Percentiles rank a stretch among this genome's conserved stretches.
These are phyloP conservation scores for Arachnomyces sp. DNA, from an alignment of 2,329 filamentous ascomycete genomes.

Conservation along the genomic window DNA sequence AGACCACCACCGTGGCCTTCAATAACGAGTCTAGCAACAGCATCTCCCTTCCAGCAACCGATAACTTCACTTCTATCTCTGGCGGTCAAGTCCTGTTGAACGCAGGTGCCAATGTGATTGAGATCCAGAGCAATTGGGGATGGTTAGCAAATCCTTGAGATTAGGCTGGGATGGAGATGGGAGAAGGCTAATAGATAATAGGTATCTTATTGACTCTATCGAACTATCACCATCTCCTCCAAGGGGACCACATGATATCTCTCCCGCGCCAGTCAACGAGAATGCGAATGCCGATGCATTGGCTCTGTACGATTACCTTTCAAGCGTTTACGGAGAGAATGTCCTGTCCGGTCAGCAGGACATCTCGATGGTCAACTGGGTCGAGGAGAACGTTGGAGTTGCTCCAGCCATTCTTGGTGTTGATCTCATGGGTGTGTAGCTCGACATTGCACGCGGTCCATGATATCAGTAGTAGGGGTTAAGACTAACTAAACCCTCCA, in stretches of 20 bases:
- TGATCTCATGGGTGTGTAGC: slow-evolving; percentile 36
- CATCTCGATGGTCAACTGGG: slow-evolving; percentile 36
- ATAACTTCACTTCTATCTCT: slow-evolving; percentile 31
- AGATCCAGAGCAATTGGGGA: slow-evolving; percentile 44
- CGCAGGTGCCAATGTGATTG: slow-evolving; percentile 38
- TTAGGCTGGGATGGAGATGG: not conserved
- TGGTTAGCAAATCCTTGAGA: slow-evolving; percentile 26
- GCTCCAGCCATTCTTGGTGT: slow-evolving; percentile 41
- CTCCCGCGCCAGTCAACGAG: slow-evolving; percentile 30
- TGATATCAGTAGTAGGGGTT: not conserved
- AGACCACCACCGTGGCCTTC: slow-evolving; percentile 37
- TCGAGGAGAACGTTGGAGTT: slow-evolving; percentile 39
- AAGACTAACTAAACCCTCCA: not conserved
- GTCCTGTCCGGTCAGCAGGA: slow-evolving; percentile 46
- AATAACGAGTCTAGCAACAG: slow-evolving; percentile 38
- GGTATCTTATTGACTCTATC: slow-evolving; percentile 33
- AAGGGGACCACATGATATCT: slow-evolving; percentile 35
- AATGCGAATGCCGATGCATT: slow-evolving; percentile 31
- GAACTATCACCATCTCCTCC: slow-evolving; percentile 28
- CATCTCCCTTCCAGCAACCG: slow-evolving; percentile 34
- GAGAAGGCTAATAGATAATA: slow-evolving; percentile 9
- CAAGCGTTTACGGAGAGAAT: slow-evolving; percentile 39
- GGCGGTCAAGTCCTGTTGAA: slow-evolving; percentile 41
- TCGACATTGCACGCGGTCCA: not conserved
- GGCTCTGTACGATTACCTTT: slow-evolving; percentile 36